Evolutionary conservation across 2,329 filamentous ascomycete genomes (phyloP).

Genomic region (Pseudocercospora fijiensis): DNA sequence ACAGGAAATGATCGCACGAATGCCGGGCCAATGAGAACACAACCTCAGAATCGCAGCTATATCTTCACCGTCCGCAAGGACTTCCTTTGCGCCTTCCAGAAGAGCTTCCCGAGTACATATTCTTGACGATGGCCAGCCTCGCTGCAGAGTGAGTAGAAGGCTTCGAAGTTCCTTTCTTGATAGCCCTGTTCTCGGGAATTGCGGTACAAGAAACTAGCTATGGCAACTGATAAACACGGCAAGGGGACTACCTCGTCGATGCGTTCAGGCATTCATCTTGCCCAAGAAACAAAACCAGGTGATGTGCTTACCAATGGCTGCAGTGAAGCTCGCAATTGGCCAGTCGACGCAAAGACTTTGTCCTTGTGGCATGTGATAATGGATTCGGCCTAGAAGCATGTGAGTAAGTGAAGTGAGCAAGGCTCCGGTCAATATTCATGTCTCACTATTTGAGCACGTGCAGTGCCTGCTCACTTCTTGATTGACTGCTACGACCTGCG

Average conservation of each 20-base stretch:
- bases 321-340: too few relatives aligned
- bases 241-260: constrained; percentile 13
- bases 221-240: constrained; percentile 18
- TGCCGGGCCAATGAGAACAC: constrained; percentile 11
- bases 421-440: not conserved
- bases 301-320: too few relatives aligned
- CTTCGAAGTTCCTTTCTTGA: not conserved
- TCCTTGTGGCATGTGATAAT: not conserved
- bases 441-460: not conserved
- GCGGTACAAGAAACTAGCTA: not conserved
- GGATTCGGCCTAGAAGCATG: too few relatives aligned
- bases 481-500: too few relatives aligned
- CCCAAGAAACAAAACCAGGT: too few relatives aligned
- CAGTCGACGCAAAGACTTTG: too few relatives aligned
- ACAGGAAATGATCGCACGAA: constrained; percentile 23
- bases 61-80: constrained; percentile 12
- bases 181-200: not conserved
- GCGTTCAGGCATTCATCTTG: not conserved
- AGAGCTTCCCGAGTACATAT: constrained; percentile 13
- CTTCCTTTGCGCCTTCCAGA: constrained; percentile 12
- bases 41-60: constrained; percentile 17
- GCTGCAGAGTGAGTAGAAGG: constrained; percentile 11
- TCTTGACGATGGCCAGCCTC: constrained; percentile 16
- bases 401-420: not conserved
- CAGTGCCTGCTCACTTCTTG: not conserved